phyloP scores from a whole-genome alignment of 768 basidiomycete species.

The Panus rudis region DNA sequence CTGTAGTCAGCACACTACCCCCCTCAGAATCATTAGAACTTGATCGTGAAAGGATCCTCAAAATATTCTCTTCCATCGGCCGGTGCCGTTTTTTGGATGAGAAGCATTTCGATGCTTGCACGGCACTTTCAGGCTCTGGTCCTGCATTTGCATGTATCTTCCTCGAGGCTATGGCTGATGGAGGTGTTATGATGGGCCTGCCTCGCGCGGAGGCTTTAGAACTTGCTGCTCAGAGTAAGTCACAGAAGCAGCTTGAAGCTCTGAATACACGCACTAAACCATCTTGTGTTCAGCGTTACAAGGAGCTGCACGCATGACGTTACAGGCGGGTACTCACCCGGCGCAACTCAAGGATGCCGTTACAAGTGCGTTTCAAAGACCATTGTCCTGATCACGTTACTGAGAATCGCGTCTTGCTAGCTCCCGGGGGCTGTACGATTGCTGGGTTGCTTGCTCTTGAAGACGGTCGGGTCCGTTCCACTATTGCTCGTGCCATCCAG shows the following conservation, averaged over 20 bases:
- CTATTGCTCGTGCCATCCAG: slow-evolving; percentile 93
- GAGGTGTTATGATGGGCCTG: slow-evolving; percentile 99
- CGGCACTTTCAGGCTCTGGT: slow-evolving; percentile 91
- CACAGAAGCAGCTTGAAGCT: background rate
- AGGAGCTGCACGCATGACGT: slow-evolving; percentile 92
- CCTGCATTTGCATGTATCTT: slow-evolving; percentile 97
- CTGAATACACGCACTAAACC: background rate
- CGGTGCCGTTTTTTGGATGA: slow-evolving; percentile 95
- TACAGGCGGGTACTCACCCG: slow-evolving; percentile 85
- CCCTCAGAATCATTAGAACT: slow-evolving; percentile 42
- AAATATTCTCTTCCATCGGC: slow-evolving; percentile 96
- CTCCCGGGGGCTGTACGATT: slow-evolving; percentile 97
- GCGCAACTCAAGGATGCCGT: slow-evolving; percentile 97
- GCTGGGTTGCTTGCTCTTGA: slow-evolving; percentile 94
- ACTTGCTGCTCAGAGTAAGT: slow-evolving; percentile 88
- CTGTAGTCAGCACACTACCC: slow-evolving; percentile 75
- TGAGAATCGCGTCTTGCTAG: slow-evolving; percentile 33
- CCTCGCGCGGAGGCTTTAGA: slow-evolving; percentile 92
- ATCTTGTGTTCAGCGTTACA: slow-evolving; percentile 78
- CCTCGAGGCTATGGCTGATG: slow-evolving; percentile 97
- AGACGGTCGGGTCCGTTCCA: slow-evolving; percentile 88
- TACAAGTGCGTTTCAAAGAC: slow-evolving; percentile 59
- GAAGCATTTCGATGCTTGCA: slow-evolving; percentile 98
- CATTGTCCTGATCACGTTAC: background rate
- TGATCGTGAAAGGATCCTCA: slow-evolving; percentile 69